Evolutionary conservation across 2,329 filamentous ascomycete genomes (phyloP), one percentile per base, ranked within the genome.

Genomic region (Fusarium sp.): DNA sequence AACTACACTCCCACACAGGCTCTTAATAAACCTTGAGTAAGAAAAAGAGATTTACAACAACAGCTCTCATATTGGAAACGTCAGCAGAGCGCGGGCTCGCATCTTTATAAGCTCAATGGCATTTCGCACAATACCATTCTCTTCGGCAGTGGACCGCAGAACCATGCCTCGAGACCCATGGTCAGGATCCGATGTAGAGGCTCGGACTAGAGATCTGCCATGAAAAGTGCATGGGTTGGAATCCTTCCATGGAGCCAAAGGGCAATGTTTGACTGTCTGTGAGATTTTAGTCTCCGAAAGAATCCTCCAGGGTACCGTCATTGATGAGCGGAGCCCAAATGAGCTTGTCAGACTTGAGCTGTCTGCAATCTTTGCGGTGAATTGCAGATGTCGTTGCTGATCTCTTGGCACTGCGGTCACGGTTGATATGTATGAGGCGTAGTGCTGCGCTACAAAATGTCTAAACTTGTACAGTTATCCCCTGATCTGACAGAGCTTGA

Each of bases 271-370:
- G 62, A 63, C 49, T 69, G 52, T 49, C 58, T 31, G 67, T 70
- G 42, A 70, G 67, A 70, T 70, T 70, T 70, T 70, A 70, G 67
- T 49, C 49, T 48, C 62, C 37, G 48, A 39, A 46, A 43, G 30
- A 53, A 39, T 66, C 18, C 16, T 21, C 37, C 21, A 69, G 55
- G 61, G 39, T 49, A 41, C 42, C 23, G 25, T 60, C 48, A n/a
- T 14, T 41, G 46, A 57, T 58, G 49, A 53, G 62, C 56, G 62
- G 67, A 52, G 65, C 52, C 28, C 12, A 28, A 46, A 46, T 21
- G 19, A 52, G 51, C 45, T 65, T 26, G n/a, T 26, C 31, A n/a
- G 53, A 23, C 41, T 23, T 23, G 43, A 42, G 52, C 21, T n/a
- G n/a, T n/a, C n/a, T n/a, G n/a, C n/a, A n/a, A n/a, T n/a, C n/a